Conservation (phyloP, 1,284 basidiomycete species). For the Coniferiporia sulphurascens region DNA sequence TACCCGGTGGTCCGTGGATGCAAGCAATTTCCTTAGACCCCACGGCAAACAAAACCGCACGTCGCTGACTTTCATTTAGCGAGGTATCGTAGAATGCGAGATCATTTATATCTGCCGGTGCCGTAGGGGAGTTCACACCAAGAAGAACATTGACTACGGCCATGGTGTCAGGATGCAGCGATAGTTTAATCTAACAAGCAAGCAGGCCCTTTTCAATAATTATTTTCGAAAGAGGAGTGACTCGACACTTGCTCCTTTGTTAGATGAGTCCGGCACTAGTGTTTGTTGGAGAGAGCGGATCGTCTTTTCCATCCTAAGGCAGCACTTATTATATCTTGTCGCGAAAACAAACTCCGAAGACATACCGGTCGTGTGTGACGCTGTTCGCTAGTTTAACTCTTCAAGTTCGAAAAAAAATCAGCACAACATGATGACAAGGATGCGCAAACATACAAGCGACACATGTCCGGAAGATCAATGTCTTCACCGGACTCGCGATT, state of each 20-base stretch:
- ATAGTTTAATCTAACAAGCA: not conserved
- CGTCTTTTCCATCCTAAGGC: conserved; percentile 76
- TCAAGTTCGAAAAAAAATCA: not conserved
- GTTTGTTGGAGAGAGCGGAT: conserved; percentile 51
- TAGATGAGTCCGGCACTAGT: not conserved
- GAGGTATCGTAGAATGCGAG: conserved; percentile 71
- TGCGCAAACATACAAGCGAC: conserved; percentile 48
- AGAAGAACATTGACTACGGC: conserved; percentile 63
- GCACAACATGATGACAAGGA: not conserved
- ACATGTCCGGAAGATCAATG: conserved; percentile 77
- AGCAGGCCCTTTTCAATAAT: not conserved
- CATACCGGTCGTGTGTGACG: conserved; percentile 83
- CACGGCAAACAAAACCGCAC: conserved; percentile 73
- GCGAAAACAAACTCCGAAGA: not conserved
- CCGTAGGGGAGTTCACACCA: conserved; percentile 48
- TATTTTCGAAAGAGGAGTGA: not conserved
- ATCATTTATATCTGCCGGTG: conserved; percentile 23
- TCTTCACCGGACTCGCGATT: conserved; percentile 48
- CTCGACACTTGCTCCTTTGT: not conserved
- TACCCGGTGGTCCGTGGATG: conserved; percentile 96
- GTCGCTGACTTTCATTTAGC: conserved; percentile 82
- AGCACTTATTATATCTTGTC: not conserved
- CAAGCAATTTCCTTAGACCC: conserved; percentile 77
- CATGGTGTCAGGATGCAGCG: conserved; percentile 26
- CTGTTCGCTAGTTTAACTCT: conserved; percentile 88